Evolutionary conservation across 371 early-diverging fungal genomes (phyloP).

Genomic region (Entomophthora muscae): DNA sequence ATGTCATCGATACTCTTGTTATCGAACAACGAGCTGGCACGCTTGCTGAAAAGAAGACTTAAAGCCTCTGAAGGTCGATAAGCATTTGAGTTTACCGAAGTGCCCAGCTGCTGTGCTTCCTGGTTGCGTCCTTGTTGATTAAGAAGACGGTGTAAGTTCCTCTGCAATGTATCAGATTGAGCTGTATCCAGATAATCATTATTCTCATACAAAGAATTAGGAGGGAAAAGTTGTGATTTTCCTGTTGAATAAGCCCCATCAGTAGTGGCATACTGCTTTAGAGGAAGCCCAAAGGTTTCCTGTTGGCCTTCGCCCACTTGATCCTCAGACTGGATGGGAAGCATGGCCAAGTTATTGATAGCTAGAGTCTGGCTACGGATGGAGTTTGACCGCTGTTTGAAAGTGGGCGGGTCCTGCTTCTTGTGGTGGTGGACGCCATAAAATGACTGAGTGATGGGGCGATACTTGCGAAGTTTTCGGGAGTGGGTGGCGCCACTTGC

Average conservation of each 20-base stretch:
- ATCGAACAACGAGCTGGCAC: constrained; percentile 4
- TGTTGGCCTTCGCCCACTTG: background rate
- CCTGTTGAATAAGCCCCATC: background rate
- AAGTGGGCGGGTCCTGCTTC: background rate
- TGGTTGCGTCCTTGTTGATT: background rate
- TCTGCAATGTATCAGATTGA: background rate
- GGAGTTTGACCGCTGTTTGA: background rate
- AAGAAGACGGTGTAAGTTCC: background rate
- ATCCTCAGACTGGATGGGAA: background rate
- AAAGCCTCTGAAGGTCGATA: background rate
- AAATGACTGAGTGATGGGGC: constrained; percentile 8
- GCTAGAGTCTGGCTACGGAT: constrained; percentile 8
- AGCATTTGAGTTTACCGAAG: background rate
- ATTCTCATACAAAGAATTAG: background rate
- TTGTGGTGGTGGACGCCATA: constrained; percentile 10
- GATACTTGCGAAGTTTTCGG: constrained; percentile 1
- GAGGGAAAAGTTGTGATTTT: background rate
- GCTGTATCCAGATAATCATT: background rate
- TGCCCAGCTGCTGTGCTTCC: background rate
- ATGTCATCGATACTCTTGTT: background rate
- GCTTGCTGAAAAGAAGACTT: background rate
- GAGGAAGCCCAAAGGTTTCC: background rate
- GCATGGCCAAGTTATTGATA: constrained; percentile 1
- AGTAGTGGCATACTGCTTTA: background rate
- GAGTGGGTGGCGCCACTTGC: background rate